Evolutionary conservation across 805 yeast genomes (phyloP).

Genomic region (Wickerhamomyces bovis): DNA sequence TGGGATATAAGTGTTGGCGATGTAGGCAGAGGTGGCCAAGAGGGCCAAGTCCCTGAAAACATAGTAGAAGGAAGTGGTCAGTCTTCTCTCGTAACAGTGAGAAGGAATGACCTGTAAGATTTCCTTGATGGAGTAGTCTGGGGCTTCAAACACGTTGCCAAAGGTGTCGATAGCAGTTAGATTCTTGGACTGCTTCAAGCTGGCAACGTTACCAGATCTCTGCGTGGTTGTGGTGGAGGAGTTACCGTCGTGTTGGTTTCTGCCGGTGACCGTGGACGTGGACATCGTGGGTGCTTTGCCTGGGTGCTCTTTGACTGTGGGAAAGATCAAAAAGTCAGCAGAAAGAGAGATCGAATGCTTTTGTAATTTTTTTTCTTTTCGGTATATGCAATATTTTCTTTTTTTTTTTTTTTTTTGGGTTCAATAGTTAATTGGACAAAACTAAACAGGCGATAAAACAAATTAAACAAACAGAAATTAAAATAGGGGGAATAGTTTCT

Average conservation of each 20-base stretch:
- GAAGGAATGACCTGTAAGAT: constrained; percentile 66
- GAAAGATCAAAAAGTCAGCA: neutral
- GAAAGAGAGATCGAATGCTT: neutral
- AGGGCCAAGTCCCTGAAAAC: constrained; percentile 60
- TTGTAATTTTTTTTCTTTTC: neutral
- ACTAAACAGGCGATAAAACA: too few relatives aligned
- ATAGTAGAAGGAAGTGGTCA: constrained; percentile 49
- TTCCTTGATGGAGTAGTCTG: constrained; percentile 72
- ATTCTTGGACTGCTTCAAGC: constrained; percentile 9
- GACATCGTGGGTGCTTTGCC: neutral
- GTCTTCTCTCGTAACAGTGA: constrained; percentile 64
- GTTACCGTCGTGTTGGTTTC: neutral
- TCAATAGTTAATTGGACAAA: too few relatives aligned
- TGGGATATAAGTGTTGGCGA: constrained; percentile 52
- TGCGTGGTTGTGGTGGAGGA: constrained; percentile 7
- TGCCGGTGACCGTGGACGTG: neutral
- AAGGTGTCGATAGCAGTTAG: constrained; percentile 31
- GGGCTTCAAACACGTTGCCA: constrained; percentile 66
- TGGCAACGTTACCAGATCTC: constrained; percentile 10
- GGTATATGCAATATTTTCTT: neutral
- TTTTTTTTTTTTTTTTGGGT: neutral
- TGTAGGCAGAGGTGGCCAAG: constrained; percentile 42
- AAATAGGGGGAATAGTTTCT: too few relatives aligned
- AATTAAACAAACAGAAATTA: too few relatives aligned
- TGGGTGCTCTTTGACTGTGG: too few relatives aligned